These are phyloP conservation scores for Chrysoporthe puriensis DNA, from an alignment of 2,329 filamentous ascomycete genomes.

Conservation along the genomic window DNA sequence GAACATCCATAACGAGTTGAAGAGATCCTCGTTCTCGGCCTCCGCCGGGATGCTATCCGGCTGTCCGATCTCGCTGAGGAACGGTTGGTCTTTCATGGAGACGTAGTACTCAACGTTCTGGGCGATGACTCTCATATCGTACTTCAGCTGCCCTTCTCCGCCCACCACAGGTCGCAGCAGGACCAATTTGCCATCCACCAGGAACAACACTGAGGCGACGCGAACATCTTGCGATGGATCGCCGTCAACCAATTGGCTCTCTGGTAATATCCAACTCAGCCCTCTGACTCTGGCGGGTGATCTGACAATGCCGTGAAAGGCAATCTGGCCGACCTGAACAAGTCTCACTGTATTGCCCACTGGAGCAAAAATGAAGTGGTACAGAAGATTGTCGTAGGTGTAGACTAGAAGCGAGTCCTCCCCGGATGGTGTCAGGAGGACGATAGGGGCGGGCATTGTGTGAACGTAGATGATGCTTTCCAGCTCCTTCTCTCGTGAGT, in stretches of 20 bases:
- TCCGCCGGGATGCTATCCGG: conserved; percentile 37
- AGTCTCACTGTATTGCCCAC: conserved; percentile 72
- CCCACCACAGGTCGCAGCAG: conserved; percentile 85
- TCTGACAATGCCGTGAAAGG: conserved; percentile 93
- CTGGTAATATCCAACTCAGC: conserved; percentile 93
- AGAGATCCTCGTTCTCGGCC: conserved; percentile 56
- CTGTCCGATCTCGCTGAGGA: conserved; percentile 37
- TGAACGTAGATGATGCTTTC: conserved; percentile 78
- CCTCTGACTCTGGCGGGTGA: conserved; percentile 90
- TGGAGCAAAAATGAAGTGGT: conserved; percentile 88
- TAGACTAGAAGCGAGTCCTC: conserved; percentile 96
- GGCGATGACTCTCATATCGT: conserved; percentile 96
- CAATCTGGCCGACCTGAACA: conserved; percentile 95
- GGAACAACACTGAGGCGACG: conserved; percentile 88
- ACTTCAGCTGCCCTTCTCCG: conserved; percentile 84
- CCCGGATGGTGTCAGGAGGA: conserved; percentile 85
- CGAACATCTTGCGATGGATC: conserved; percentile 96
- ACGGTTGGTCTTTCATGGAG: conserved; percentile 83
- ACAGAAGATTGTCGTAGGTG: conserved; percentile 93
- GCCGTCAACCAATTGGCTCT: conserved; percentile 84
- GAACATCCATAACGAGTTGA: conserved; percentile 93
- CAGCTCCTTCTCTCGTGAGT: conserved; percentile 82
- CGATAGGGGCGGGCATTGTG: conserved; percentile 80
- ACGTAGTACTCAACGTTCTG: conserved; percentile 96
- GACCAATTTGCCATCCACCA: conserved; percentile 97